These are phyloP conservation scores for Sapria himalayana DNA, from an alignment of 345 rosid species.

Conservation along the genomic window DNA sequence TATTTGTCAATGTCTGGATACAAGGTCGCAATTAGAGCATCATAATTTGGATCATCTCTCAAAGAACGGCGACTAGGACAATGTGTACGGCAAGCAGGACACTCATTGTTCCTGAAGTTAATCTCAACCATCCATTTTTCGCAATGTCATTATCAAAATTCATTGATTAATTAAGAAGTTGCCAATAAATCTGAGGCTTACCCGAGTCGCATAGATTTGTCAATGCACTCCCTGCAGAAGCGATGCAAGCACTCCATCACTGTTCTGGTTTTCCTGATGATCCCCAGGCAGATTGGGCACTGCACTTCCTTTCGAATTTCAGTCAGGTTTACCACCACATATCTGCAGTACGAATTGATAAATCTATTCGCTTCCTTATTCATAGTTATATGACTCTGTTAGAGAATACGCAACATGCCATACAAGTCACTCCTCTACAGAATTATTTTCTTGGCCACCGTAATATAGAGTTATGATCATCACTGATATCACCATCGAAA, in stretches of 20 bases:
- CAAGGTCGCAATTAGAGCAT: slow-evolving; percentile 52
- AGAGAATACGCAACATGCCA: too few relatives aligned
- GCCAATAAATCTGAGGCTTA: slow-evolving; percentile 11
- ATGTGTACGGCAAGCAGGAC: slow-evolving; percentile 75
- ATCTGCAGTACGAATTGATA: too few relatives aligned
- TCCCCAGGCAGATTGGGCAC: slow-evolving; percentile 65
- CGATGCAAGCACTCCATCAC: slow-evolving; percentile 82
- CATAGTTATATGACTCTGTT: too few relatives aligned
- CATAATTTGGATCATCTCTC: slow-evolving; percentile 66
- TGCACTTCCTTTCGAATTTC: slow-evolving; percentile 61
- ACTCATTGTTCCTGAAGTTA: slow-evolving; percentile 51
- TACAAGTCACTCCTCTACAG: too few relatives aligned
- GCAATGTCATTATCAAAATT: slow-evolving; percentile 1
- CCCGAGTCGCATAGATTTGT: slow-evolving; percentile 72
- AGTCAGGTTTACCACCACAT: slow-evolving; percentile 23
- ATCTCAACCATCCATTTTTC: slow-evolving; percentile 6
- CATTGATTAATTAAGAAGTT: slow-evolving; percentile 1
- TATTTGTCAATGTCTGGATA: slow-evolving; percentile 49
- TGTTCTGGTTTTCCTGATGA: slow-evolving; percentile 66
- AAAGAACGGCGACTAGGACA: slow-evolving; percentile 74
- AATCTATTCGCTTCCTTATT: too few relatives aligned
- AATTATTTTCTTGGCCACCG: too few relatives aligned
- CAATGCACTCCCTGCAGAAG: slow-evolving; percentile 75
- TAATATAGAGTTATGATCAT: too few relatives aligned
- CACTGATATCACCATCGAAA: too few relatives aligned